phyloP scores from a whole-genome alignment of 2,329 filamentous ascomycete species.

The Ascochyta lentis region DNA sequence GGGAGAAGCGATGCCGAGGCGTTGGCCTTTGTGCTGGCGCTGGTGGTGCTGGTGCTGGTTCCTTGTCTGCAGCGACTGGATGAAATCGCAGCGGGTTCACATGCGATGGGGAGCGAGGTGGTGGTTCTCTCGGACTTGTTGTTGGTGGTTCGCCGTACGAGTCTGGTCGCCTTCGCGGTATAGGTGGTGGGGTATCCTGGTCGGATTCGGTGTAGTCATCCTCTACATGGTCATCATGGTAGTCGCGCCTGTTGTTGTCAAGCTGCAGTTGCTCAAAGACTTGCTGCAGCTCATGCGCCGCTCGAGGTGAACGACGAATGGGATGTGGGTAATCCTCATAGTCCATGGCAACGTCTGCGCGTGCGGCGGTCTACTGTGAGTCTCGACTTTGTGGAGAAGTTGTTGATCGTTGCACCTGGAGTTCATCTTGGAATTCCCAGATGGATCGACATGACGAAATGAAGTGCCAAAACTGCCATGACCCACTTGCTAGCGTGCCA shows the following conservation, averaged over 20 bases:
- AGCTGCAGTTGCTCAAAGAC: conserved; percentile 19
- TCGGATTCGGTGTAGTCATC: conserved; percentile 16
- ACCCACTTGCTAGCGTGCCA: conserved; percentile 16
- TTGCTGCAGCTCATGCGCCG: conserved; percentile 24
- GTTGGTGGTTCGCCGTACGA: neutral
- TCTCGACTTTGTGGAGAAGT: conserved; percentile 10
- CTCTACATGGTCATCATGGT: neutral
- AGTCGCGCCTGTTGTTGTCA: neutral
- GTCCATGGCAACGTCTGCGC: conserved; percentile 24
- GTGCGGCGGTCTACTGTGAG: conserved; percentile 1
- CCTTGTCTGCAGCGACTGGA: conserved; percentile 11
- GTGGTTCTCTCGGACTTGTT: conserved; percentile 2
- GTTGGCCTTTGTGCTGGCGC: conserved; percentile 7
- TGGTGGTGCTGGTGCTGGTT: conserved; percentile 7
- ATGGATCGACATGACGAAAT: conserved; percentile 24
- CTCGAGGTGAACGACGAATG: conserved; percentile 31
- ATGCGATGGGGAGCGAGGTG: conserved; percentile 17
- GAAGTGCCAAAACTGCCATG: conserved; percentile 18
- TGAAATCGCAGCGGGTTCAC: conserved; percentile 31
- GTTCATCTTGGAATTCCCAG: neutral
- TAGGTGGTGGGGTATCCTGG: conserved; percentile 25
- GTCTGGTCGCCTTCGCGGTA: conserved; percentile 22
- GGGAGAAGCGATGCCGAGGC: conserved; percentile 8
- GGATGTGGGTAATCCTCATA: conserved; percentile 23
- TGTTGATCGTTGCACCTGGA: conserved; percentile 1